phyloP scores from a whole-genome alignment of 306 rosid species.

The Begonia loranthoides region DNA sequence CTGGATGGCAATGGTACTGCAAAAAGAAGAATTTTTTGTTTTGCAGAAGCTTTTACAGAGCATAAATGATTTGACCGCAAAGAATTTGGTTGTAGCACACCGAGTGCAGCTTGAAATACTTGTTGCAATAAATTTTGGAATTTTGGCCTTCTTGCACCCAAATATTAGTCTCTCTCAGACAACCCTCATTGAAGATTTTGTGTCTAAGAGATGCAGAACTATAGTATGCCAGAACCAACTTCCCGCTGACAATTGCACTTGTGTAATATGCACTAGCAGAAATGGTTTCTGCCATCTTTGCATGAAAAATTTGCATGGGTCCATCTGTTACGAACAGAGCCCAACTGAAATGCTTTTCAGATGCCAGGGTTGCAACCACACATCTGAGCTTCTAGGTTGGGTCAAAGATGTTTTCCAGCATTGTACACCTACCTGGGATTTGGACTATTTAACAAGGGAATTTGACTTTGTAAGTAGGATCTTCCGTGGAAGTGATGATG shows the following conservation, averaged over 20 bases:
- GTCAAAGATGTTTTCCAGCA: too few relatives aligned
- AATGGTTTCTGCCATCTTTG: slow-evolving; percentile 98
- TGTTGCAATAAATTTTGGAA: slow-evolving; percentile 86
- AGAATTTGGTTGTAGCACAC: too few relatives aligned
- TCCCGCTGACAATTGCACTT: slow-evolving; percentile 87
- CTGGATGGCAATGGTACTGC: slow-evolving; percentile 87
- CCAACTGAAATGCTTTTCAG: slow-evolving; percentile 87
- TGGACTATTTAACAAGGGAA: slow-evolving; percentile 70
- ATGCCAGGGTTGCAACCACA: slow-evolving; percentile 85
- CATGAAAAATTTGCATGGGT: slow-evolving; percentile 72
- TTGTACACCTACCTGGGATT: slow-evolving; percentile 84
- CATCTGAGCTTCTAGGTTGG: slow-evolving; percentile 87
- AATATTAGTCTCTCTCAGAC: slow-evolving; percentile 77
- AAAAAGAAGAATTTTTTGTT: slow-evolving; percentile 65
- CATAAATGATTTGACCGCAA: slow-evolving; percentile 78
- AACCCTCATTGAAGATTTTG: slow-evolving; percentile 67
- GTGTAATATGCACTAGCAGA: slow-evolving; percentile 54
- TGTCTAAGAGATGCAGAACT: slow-evolving; percentile 85
- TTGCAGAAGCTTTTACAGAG: slow-evolving; percentile 77
- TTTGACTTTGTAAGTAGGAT: slow-evolving; percentile 92
- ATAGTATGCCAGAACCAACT: slow-evolving; percentile 87
- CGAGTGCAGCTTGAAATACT: too few relatives aligned
- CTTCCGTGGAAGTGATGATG: slow-evolving; percentile 76
- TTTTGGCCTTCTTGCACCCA: slow-evolving; percentile 91
- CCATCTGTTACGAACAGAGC: slow-evolving; percentile 58